Percentiles rank a stretch among this genome's conserved stretches.
Evolutionary conservation across 2,329 filamentous ascomycete species (phyloP).

Genomic region (Clonostachys rhizophaga): DNA sequence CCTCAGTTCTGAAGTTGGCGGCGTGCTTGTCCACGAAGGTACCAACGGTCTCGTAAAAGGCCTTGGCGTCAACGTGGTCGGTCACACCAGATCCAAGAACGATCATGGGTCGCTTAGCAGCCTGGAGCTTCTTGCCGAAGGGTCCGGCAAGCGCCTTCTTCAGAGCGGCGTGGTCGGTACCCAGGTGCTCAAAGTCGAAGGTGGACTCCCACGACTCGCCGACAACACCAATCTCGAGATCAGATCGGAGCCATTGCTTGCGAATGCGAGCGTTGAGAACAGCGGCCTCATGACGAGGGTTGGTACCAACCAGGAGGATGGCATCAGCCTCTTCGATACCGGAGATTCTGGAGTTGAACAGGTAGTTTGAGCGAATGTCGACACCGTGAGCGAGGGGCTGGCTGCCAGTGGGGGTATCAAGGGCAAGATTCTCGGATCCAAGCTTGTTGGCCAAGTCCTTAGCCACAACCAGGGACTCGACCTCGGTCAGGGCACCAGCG

Average conservation of each 20-base stretch:
- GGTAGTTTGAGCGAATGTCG: constrained; percentile 89
- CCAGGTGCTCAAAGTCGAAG: constrained; percentile 92
- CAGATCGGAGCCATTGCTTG: constrained; percentile 95
- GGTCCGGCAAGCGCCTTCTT: constrained; percentile 81
- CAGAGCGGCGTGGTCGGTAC: constrained; percentile 70
- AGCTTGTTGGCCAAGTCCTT: constrained; percentile 97
- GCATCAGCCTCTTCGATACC: constrained; percentile 92
- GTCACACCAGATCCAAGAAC: constrained; percentile 89
- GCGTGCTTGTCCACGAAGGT: constrained; percentile 91
- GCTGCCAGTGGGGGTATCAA: constrained; percentile 83
- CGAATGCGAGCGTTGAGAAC: constrained; percentile 94
- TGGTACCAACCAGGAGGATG: constrained; percentile 90
- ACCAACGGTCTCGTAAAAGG: constrained; percentile 88
- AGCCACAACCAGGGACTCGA: constrained; percentile 90
- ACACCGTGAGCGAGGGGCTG: constrained; percentile 86
- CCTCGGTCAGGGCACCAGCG: constrained; percentile 85
- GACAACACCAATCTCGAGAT: constrained; percentile 87
- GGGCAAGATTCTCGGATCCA: constrained; percentile 89
- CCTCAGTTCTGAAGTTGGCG: constrained; percentile 76
- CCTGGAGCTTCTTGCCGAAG: constrained; percentile 88
- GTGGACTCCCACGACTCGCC: constrained; percentile 91
- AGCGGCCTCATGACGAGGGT: constrained; percentile 91
- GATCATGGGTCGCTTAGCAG: constrained; percentile 92
- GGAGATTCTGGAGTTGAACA: constrained; percentile 93
- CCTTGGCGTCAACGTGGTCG: constrained; percentile 86